Evolutionary conservation across 495 filamentous ascomycete species (phyloP).

Genomic region (Rostrohypoxylon terebratum): DNA sequence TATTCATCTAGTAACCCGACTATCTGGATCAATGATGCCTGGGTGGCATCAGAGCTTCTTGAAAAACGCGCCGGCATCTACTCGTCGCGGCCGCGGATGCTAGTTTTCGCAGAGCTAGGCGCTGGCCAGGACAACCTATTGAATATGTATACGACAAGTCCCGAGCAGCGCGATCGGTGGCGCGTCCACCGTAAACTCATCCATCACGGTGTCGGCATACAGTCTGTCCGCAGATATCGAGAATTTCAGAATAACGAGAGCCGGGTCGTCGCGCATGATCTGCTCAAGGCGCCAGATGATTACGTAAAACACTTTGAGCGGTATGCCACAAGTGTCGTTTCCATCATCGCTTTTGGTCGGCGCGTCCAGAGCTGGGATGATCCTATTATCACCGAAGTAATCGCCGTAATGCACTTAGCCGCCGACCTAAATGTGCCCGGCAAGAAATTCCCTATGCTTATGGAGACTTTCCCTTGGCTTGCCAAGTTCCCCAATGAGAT

Average conservation of each 20-base stretch:
- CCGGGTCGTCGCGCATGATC: slow-evolving; percentile 63
- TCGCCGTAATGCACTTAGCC: slow-evolving; percentile 71
- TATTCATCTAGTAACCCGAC: slow-evolving; percentile 63
- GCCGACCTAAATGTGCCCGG: slow-evolving; percentile 74
- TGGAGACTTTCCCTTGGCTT: slow-evolving; percentile 70
- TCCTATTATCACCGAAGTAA: slow-evolving; percentile 70
- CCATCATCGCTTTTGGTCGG: slow-evolving; percentile 71
- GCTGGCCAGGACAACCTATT: slow-evolving; percentile 68
- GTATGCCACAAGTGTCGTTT: slow-evolving; percentile 73
- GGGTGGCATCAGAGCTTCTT: slow-evolving; percentile 66
- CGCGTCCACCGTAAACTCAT: slow-evolving; percentile 71
- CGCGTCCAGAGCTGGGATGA: slow-evolving; percentile 69
- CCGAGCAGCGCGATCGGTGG: slow-evolving; percentile 68
- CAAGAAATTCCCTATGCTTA: slow-evolving; percentile 70
- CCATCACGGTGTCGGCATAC: slow-evolving; percentile 69
- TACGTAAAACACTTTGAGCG: slow-evolving; percentile 74
- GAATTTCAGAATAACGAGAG: slow-evolving; percentile 71
- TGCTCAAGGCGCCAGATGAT: slow-evolving; percentile 58
- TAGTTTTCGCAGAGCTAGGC: slow-evolving; percentile 71
- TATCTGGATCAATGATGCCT: slow-evolving; percentile 74
- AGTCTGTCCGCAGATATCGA: slow-evolving; percentile 69
- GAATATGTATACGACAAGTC: slow-evolving; percentile 63
- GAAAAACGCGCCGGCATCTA: slow-evolving; percentile 70
- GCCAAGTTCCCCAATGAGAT: slow-evolving; percentile 66
- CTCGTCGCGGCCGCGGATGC: slow-evolving; percentile 64